These are phyloP conservation scores for Betula pendula DNA, from an alignment of 306 rosid genomes.

Conservation along the genomic window DNA sequence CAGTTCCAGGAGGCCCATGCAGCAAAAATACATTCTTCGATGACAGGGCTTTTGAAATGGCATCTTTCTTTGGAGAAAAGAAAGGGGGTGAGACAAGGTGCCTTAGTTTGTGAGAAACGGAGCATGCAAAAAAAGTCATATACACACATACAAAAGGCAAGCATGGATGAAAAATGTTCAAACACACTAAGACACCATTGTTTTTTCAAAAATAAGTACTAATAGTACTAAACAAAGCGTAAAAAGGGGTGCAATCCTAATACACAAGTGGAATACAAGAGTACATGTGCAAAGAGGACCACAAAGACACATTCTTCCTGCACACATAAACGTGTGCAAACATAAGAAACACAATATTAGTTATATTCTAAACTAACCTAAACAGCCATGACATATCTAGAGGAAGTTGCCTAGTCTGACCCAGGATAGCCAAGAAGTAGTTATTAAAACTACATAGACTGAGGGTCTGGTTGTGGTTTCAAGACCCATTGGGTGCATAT, in stretches of 20 bases:
- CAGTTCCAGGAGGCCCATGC: slow-evolving; percentile 99
- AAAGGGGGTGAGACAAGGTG: slow-evolving; percentile 24
- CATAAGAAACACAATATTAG: not conserved
- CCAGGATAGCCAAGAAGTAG: too few species aligned
- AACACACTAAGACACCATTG: not conserved
- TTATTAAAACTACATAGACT: too few species aligned
- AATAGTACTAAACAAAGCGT: not conserved
- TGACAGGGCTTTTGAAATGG: slow-evolving; percentile 85
- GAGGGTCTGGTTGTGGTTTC: not conserved
- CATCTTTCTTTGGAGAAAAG: slow-evolving; percentile 62
- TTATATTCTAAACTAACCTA: not conserved
- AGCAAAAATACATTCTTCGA: slow-evolving; percentile 84
- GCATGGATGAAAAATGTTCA: not conserved
- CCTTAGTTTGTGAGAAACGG: slow-evolving; percentile 23
- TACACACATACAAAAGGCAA: slow-evolving; percentile 14
- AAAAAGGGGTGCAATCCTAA: not conserved
- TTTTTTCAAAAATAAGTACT: not conserved
- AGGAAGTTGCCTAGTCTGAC: too few species aligned
- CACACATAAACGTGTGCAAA: not conserved
- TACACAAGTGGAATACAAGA: not conserved
- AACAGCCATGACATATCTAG: not conserved
- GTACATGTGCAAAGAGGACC: not conserved
- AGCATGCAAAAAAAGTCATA: slow-evolving; percentile 24
- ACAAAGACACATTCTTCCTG: too few species aligned
- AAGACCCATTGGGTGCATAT: not conserved